A percentile compares a stretch with the other conserved stretches of the same genome.
These are phyloP conservation scores for Blastobotrys ciferrii DNA, from an alignment of 1,139 yeast species.

Conservation along the genomic window DNA sequence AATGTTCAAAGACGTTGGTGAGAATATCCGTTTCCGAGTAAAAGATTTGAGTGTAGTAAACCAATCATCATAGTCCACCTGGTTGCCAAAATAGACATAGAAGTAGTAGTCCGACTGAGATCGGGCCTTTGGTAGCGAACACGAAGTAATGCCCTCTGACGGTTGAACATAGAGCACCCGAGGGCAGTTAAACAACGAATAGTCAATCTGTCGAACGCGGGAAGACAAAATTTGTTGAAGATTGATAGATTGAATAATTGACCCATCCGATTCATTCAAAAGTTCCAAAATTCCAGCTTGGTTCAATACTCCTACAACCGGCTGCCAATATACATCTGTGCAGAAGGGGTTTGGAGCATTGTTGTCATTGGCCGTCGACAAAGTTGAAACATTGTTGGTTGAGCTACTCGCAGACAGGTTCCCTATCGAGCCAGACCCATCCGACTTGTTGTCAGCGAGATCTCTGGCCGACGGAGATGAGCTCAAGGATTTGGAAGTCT, in stretches of 20 bases:
- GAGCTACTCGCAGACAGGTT: conserved; percentile 5
- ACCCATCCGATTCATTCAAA: conserved; percentile 64
- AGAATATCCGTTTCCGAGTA: conserved; percentile 57
- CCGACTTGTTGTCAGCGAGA: background rate
- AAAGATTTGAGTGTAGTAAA: conserved; percentile 68
- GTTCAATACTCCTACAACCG: conserved; percentile 69
- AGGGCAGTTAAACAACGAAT: conserved; percentile 60
- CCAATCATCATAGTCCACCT: conserved; percentile 83
- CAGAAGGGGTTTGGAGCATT: conserved; percentile 11
- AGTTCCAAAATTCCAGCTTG: conserved; percentile 66
- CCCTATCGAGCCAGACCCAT: background rate
- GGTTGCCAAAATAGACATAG: conserved; percentile 59
- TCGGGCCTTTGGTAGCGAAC: conserved; percentile 14
- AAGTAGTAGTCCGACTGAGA: conserved; percentile 17
- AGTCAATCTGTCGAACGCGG: conserved; percentile 67
- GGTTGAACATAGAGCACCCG: conserved; percentile 42
- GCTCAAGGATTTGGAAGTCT: conserved; percentile 2
- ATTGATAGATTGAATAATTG: conserved; percentile 61
- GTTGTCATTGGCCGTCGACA: background rate
- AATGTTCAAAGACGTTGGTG: conserved; percentile 36
- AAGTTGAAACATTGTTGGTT: background rate
- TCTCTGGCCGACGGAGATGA: background rate
- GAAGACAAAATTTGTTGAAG: conserved; percentile 55
- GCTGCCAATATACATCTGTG: conserved; percentile 65
- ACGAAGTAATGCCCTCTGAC: conserved; percentile 19